Percentiles rank a stretch among this genome's conserved stretches.
These are phyloP conservation scores for Kwoniella shandongensis DNA, from an alignment of 768 basidiomycete genomes.

Conservation along the genomic window DNA sequence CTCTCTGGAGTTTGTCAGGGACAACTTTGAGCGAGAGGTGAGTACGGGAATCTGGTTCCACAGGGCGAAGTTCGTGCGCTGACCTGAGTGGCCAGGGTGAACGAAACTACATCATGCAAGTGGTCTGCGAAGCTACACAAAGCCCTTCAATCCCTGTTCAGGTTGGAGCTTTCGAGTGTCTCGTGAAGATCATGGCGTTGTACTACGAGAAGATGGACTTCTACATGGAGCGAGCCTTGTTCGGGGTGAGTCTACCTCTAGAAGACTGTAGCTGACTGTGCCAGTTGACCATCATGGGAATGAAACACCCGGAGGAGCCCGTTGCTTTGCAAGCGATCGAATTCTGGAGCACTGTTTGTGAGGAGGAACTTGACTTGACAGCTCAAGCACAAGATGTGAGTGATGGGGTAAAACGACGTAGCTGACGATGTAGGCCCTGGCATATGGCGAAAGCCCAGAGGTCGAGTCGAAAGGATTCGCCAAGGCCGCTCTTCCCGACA, in stretches of 20 bases:
- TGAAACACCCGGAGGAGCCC: conserved; percentile 87
- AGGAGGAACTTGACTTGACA: conserved; percentile 90
- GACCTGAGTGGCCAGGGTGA: conserved; percentile 67
- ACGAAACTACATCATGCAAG: conserved; percentile 99
- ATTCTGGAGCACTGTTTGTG: conserved; percentile 99
- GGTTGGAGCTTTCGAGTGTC: conserved; percentile 92
- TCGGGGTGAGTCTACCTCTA: conserved; percentile 67
- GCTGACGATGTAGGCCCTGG: conserved; percentile 66
- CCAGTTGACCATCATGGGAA: conserved; percentile 92
- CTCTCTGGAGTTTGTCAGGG: conserved; percentile 93
- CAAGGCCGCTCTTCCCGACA: conserved; percentile 89
- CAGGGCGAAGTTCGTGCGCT: conserved; percentile 9
- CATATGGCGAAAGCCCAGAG: conserved; percentile 73
- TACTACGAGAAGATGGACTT: conserved; percentile 99
- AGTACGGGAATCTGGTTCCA: conserved; percentile 52
- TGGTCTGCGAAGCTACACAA: conserved; percentile 97
- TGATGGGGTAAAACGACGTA: conserved; percentile 10
- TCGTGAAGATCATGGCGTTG: conserved; percentile 93
- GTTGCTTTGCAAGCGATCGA: conserved; percentile 96
- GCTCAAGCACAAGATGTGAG: conserved; percentile 86
- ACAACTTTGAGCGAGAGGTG: conserved; percentile 97
- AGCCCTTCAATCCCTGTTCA: conserved; percentile 75
- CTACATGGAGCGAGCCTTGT: conserved; percentile 98
- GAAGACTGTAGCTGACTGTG: conserved; percentile 7
- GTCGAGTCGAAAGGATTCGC: conserved; percentile 87